These are phyloP conservation scores for Misopates orontium DNA, from an alignment of 257 asterid species.

Conservation along the genomic window DNA sequence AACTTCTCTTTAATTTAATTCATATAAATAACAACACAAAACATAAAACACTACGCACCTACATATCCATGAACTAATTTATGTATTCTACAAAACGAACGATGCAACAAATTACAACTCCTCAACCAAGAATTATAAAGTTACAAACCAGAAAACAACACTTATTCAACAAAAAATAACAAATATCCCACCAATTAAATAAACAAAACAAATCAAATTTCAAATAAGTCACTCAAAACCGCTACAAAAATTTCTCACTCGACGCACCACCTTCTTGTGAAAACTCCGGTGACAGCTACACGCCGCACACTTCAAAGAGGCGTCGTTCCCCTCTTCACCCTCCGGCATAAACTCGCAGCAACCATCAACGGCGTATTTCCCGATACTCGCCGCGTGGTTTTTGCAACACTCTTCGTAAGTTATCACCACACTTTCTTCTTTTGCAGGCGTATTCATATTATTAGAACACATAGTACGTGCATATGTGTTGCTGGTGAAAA, in stretches of 20 bases:
- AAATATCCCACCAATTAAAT: no score
- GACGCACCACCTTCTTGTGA: constrained; percentile 53
- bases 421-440: constrained; percentile 37
- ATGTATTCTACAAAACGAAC: no score
- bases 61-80: no score
- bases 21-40: no score
- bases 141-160: no score
- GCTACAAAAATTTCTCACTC: neutral
- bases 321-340: constrained; percentile 54
- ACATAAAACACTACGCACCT: no score
- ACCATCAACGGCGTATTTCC: constrained; percentile 69
- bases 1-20: no score
- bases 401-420: constrained; percentile 68
- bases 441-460: constrained; percentile 6
- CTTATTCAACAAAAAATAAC: no score
- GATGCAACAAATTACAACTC: no score
- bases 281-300: constrained; percentile 75
- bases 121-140: no score
- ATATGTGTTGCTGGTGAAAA: neutral
- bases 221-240: no score
- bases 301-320: constrained; percentile 61
- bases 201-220: no score
- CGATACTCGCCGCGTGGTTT: constrained; percentile 77
- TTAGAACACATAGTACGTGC: constrained; percentile 19
- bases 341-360: constrained; percentile 78